Percentiles rank a stretch among this genome's conserved stretches.
These are phyloP conservation scores for Cutaneotrichosporon cutaneum DNA, from an alignment of 1,284 basidiomycete species.

Conservation along the genomic window DNA sequence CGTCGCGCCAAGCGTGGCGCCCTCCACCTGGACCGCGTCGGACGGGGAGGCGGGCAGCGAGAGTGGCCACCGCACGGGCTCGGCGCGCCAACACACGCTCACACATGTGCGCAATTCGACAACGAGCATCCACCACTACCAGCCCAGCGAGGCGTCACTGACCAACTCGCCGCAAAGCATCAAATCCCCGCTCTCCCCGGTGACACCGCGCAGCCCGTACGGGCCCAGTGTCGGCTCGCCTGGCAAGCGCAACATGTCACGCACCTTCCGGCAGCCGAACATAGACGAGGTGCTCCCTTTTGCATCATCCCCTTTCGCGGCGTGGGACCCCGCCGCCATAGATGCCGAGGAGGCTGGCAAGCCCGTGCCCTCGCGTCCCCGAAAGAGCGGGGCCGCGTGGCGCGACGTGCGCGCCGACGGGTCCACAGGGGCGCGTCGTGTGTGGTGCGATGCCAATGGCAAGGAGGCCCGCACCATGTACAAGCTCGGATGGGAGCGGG, in stretches of 20 bases:
- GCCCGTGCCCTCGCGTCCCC: not conserved
- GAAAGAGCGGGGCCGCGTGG: constrained; percentile 22
- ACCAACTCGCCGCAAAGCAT: constrained; percentile 1
- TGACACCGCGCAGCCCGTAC: not conserved
- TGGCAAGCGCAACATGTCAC: constrained; percentile 1
- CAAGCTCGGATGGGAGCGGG: constrained; percentile 47
- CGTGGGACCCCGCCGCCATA: constrained; percentile 28
- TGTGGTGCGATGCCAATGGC: constrained; percentile 13
- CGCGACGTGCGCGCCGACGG: constrained; percentile 23
- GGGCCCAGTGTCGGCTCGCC: not conserved
- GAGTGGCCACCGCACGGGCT: not conserved
- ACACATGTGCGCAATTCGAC: constrained; percentile 1
- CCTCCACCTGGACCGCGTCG: not conserved
- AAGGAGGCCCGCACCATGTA: constrained; percentile 31
- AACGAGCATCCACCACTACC: constrained; percentile 7
- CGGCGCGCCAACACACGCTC: not conserved
- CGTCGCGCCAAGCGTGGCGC: not conserved
- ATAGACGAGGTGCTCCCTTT: constrained; percentile 32
- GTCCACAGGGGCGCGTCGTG: constrained; percentile 17
- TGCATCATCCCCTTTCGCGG: constrained; percentile 28
- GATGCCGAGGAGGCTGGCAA: constrained; percentile 2
- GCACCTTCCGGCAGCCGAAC: constrained; percentile 22
- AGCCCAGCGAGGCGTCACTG: not conserved
- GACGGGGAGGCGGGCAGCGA: constrained; percentile 1
- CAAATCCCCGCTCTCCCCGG: constrained; percentile 1